Evolutionary conservation across 2,329 filamentous ascomycete species (phyloP).

Genomic region (Pseudogymnoascus sp.): DNA sequence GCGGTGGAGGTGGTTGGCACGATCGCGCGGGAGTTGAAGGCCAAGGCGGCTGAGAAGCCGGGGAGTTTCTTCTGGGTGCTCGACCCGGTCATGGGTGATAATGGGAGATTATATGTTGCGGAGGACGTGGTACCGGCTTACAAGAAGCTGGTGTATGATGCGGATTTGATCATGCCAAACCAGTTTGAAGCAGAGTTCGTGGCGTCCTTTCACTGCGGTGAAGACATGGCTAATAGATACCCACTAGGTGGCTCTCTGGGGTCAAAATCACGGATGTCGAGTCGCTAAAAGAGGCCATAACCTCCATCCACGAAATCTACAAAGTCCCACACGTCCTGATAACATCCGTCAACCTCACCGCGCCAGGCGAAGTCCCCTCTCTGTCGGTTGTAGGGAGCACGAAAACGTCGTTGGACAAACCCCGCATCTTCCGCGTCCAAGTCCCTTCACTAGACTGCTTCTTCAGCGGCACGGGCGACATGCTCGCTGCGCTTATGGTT

Average conservation of each 20-base stretch:
- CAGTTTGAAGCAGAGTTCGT: constrained; percentile 93
- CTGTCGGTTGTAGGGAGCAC: constrained; percentile 74
- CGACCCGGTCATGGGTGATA: constrained; percentile 97
- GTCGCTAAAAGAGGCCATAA: constrained; percentile 66
- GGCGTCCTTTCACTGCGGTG: neutral
- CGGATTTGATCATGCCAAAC: constrained; percentile 89
- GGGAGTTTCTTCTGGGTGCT: constrained; percentile 94
- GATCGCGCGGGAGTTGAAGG: constrained; percentile 74
- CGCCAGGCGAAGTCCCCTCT: constrained; percentile 43
- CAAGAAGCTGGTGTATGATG: constrained; percentile 67
- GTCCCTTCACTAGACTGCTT: constrained; percentile 86
- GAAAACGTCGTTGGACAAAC: constrained; percentile 47
- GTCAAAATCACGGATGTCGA: constrained; percentile 70
- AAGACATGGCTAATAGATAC: neutral
- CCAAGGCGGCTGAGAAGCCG: constrained; percentile 51
- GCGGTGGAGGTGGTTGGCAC: constrained; percentile 75
- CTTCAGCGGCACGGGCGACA: constrained; percentile 94
- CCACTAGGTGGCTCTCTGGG: constrained; percentile 68
- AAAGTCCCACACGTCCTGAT: constrained; percentile 82
- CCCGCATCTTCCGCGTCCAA: constrained; percentile 81
- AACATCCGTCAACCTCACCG: constrained; percentile 71
- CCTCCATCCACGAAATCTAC: constrained; percentile 67
- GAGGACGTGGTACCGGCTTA: constrained; percentile 90
- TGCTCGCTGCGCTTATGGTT: constrained; percentile 91
- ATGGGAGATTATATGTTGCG: constrained; percentile 83